A percentile compares a stretch with the other conserved stretches of the same genome.
These are phyloP conservation scores for Cytospora mali DNA, from an alignment of 2,329 filamentous ascomycete genomes.

Conservation along the genomic window DNA sequence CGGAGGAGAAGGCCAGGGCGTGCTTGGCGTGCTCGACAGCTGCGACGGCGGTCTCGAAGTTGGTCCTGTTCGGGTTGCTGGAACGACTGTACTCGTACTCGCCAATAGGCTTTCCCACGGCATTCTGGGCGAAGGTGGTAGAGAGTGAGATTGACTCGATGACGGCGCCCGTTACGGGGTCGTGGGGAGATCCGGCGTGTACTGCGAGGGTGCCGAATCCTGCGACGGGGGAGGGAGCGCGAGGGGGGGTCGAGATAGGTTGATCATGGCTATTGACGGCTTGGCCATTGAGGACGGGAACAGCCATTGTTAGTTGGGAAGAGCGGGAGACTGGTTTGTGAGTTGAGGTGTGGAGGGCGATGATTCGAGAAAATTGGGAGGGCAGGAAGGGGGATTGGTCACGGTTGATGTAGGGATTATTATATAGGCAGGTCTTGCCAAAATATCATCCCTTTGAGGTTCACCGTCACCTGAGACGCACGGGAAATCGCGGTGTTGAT, in stretches of 20 bases:
- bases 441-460: neutral
- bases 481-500: conserved; percentile 10
- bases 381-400: no score
- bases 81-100: conserved; percentile 91
- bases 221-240: conserved; percentile 72
- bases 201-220: conserved; percentile 92
- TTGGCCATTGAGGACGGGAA: conserved; percentile 21
- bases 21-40: conserved; percentile 91
- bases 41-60: conserved; percentile 91
- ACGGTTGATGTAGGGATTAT: no score
- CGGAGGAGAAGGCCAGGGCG: conserved; percentile 91
- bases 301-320: conserved; percentile 7
- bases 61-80: conserved; percentile 91
- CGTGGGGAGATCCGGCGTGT: conserved; percentile 88
- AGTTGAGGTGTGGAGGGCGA: no score
- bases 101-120: conserved; percentile 85
- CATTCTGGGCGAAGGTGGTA: conserved; percentile 91
- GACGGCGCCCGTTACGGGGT: conserved; percentile 89
- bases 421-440: neutral
- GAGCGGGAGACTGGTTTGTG: neutral
- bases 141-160: conserved; percentile 96
- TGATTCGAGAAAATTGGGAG: no score
- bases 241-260: conserved; percentile 66
- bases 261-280: conserved; percentile 33
- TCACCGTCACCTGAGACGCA: neutral